Evolutionary conservation across 495 filamentous ascomycete species (phyloP).

Genomic region (Annulohypoxylon maeteangense): DNA sequence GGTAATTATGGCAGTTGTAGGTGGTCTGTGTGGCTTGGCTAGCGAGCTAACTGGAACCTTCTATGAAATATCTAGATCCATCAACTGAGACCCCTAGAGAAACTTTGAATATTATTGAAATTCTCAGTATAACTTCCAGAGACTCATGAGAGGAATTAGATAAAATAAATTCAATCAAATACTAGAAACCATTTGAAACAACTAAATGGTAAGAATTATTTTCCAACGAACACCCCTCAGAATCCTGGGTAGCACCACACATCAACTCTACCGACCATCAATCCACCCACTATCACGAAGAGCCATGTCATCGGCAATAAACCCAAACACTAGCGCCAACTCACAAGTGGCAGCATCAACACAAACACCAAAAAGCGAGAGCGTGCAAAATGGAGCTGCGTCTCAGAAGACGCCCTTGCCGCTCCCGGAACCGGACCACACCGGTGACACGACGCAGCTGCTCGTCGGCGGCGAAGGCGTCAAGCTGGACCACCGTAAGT

Average conservation of each 20-base stretch:
- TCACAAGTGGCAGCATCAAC: not conserved
- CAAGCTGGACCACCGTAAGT: conserved; percentile 37
- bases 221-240: conserved; percentile 23
- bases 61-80: conserved; percentile 21
- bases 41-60: conserved; percentile 34
- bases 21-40: conserved; percentile 15
- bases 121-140: not conserved
- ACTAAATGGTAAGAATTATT: conserved; percentile 32
- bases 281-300: conserved; percentile 13
- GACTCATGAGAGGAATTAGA: not conserved
- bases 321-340: conserved; percentile 11
- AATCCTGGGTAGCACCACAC: conserved; percentile 25
- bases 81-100: not conserved
- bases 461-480: conserved; percentile 37
- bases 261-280: conserved; percentile 8
- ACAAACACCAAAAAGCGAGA: not conserved
- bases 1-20: not conserved
- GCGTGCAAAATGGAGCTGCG: not conserved
- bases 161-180: not conserved
- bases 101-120: not conserved
- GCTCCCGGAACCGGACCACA: conserved; percentile 23
- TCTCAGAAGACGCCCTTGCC: conserved; percentile 24
- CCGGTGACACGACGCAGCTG: conserved; percentile 22
- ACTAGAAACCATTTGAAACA: not conserved
- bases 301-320: conserved; percentile 34